These are phyloP conservation scores for Liquidambar formosana DNA, from an alignment of 164 flowering plant species.

Conservation along the genomic window DNA sequence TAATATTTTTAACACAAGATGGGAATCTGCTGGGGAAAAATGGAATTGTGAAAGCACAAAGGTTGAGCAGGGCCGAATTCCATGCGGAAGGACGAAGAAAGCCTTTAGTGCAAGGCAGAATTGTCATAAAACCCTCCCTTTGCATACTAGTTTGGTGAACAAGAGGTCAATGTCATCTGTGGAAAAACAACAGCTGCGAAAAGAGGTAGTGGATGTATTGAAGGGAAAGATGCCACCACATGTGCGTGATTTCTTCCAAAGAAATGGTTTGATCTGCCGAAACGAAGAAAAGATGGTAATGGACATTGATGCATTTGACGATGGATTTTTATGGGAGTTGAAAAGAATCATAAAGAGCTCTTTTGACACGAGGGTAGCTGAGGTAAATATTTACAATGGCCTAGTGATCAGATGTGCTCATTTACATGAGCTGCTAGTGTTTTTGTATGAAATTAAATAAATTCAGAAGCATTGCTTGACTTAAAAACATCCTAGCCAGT, in stretches of 20 bases:
- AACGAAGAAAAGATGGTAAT: slow-evolving; percentile 19
- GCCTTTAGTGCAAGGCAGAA: slow-evolving; percentile 7
- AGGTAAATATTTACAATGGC: slow-evolving; percentile 24
- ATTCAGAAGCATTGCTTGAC: background rate
- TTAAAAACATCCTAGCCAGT: background rate
- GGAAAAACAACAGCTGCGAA: slow-evolving; percentile 39
- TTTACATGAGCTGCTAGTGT: background rate
- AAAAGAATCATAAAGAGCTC: slow-evolving; percentile 19
- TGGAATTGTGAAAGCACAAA: slow-evolving; percentile 24
- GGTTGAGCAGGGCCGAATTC: slow-evolving; percentile 15
- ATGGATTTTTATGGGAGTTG: slow-evolving; percentile 23
- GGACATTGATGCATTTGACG: slow-evolving; percentile 34
- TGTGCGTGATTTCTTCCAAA: slow-evolving; percentile 21
- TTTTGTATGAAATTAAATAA: background rate
- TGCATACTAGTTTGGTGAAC: background rate
- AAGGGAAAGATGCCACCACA: slow-evolving; percentile 24
- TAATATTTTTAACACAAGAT: slow-evolving; percentile 42
- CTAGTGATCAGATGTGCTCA: background rate
- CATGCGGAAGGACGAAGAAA: slow-evolving; percentile 11
- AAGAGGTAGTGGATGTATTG: slow-evolving; percentile 26
- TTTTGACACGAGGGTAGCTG: slow-evolving; percentile 17
- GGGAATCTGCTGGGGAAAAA: slow-evolving; percentile 54
- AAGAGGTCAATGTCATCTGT: slow-evolving; percentile 31
- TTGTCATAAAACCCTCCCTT: slow-evolving; percentile 15
- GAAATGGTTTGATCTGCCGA: slow-evolving; percentile 22